phyloP scores from a whole-genome alignment of 768 basidiomycete genomes.

The Lyophyllum decastes region DNA sequence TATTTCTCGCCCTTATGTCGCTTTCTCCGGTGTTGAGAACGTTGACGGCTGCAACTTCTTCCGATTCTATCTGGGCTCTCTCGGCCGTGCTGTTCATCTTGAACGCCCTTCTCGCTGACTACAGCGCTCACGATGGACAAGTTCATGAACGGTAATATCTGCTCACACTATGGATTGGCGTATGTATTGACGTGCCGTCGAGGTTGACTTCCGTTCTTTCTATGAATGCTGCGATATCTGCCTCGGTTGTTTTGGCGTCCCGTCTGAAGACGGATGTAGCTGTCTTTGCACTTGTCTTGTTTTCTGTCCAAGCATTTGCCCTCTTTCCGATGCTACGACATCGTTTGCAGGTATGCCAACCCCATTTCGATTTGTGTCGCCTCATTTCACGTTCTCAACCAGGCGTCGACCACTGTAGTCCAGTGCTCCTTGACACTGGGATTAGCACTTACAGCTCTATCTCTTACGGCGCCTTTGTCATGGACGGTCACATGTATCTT shows the following conservation, averaged over 20 bases:
- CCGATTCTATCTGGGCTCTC: conserved; percentile 96
- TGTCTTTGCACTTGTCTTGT: conserved; percentile 87
- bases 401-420: conserved; percentile 49
- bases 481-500: conserved; percentile 55
- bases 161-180: conserved; percentile 18
- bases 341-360: conserved; percentile 59
- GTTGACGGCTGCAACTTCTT: conserved; percentile 91
- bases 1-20: conserved; percentile 87
- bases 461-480: conserved; percentile 57
- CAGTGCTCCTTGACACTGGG: conserved; percentile 56
- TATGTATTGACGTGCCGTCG: conserved; percentile 7
- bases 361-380: conserved; percentile 8
- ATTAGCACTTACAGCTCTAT: conserved; percentile 51
- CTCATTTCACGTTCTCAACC: conserved; percentile 3
- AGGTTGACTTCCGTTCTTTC: conserved; percentile 84
- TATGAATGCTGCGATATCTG: conserved; percentile 90
- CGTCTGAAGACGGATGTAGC: conserved; percentile 80
- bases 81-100: conserved; percentile 83
- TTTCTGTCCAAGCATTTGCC: conserved; percentile 83
- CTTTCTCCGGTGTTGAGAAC: conserved; percentile 91
- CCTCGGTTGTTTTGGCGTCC: conserved; percentile 91
- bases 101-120: conserved; percentile 84
- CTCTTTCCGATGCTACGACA: conserved; percentile 79
- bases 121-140: conserved; percentile 52
- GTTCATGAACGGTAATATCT: conserved; percentile 57